Evolutionary conservation across 306 rosid species (phyloP).

Genomic region (Quercus aquifolioides): DNA sequence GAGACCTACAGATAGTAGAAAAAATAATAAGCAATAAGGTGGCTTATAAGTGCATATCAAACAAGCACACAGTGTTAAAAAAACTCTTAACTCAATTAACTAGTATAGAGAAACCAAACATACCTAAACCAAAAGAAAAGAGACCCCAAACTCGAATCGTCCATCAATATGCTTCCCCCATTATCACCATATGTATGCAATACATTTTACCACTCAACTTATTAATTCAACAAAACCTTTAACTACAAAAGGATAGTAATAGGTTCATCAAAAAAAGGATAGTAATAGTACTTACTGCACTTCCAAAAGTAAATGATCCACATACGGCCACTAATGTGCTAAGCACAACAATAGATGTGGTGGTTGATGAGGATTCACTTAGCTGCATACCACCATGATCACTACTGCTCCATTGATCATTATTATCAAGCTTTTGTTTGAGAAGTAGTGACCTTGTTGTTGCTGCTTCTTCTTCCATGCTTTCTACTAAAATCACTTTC

Average conservation of each 20-base stretch:
- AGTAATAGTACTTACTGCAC: constrained; percentile 8
- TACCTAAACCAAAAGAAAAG: no score
- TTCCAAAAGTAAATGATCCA: constrained; percentile 21
- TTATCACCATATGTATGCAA: no score
- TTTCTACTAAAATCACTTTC: neutral
- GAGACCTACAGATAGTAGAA: rapidly evolving
- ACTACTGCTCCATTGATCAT: no score
- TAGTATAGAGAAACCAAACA: no score
- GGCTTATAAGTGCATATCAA: no score
- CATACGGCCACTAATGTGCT: constrained; percentile 21
- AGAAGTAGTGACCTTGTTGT: neutral
- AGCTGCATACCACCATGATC: neutral
- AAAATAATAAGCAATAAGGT: no score
- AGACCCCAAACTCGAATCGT: no score
- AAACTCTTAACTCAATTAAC: no score
- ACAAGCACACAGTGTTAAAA: rapidly evolving
- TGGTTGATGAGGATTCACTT: constrained; percentile 13
- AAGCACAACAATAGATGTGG: neutral
- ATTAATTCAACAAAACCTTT: no score
- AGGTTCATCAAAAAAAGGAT: neutral
- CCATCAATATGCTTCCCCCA: no score
- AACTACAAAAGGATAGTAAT: no score
- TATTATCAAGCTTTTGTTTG: neutral
- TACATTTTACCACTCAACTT: no score
- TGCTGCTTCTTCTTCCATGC: constrained; percentile 12